A percentile compares a stretch with the other conserved stretches of the same genome.
phyloP scores from a whole-genome alignment of 1,139 yeast genomes.

The Debaryomyces udenii region DNA sequence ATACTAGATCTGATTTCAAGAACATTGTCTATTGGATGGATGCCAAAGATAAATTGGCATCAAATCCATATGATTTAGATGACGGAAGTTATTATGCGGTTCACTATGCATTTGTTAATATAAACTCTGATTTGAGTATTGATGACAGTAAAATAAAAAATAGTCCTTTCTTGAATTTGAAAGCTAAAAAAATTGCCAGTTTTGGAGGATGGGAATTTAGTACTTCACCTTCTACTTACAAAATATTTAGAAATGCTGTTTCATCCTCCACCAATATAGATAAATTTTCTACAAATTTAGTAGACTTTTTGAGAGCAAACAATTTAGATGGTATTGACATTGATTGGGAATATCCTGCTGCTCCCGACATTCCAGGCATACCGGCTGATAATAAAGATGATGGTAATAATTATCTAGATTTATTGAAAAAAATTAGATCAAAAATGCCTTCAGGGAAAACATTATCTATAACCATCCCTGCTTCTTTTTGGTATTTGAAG shows the following conservation, averaged over 20 bases:
- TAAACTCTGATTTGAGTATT: constrained; percentile 18
- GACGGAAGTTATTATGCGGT: constrained; percentile 14
- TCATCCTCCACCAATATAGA: constrained; percentile 14
- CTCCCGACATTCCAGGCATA: constrained; percentile 15
- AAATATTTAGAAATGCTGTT: constrained; percentile 18
- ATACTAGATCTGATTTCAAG: constrained; percentile 18
- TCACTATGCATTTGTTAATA: constrained; percentile 22
- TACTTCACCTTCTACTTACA: constrained; percentile 15
- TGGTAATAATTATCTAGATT: constrained; percentile 18
- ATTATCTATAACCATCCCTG: constrained; percentile 25
- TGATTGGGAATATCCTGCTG: constrained; percentile 27
- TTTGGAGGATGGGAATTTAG: constrained; percentile 22
- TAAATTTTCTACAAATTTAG: constrained; percentile 19
- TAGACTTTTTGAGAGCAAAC: constrained; percentile 16
- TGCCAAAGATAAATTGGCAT: constrained; percentile 13
- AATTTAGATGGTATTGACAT: constrained; percentile 25
- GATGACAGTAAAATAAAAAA: constrained; percentile 11
- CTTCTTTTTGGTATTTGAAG: constrained; percentile 17
- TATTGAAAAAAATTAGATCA: constrained; percentile 17
- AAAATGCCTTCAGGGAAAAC: constrained; percentile 18
- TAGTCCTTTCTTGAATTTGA: constrained; percentile 14
- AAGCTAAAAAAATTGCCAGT: constrained; percentile 18
- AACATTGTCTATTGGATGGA: constrained; percentile 24
- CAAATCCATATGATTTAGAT: constrained; percentile 16
- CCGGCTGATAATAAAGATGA: constrained; percentile 16